phyloP scores from a whole-genome alignment of 2,329 filamentous ascomycete genomes.

The Botrytis paeoniae region DNA sequence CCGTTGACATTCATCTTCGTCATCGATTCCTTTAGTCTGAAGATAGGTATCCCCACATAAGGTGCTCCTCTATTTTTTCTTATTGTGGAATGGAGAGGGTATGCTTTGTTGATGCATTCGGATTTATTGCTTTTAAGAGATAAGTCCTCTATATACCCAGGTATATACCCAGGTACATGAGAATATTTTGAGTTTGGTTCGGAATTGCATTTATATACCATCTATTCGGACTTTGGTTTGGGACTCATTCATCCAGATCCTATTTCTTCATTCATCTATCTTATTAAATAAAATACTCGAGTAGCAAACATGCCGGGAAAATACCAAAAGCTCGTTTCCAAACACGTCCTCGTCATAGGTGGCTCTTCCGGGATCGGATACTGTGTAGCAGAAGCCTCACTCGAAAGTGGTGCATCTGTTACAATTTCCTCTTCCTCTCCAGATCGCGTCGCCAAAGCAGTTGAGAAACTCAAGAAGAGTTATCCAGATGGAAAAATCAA shows the following conservation, averaged over 20 bases:
- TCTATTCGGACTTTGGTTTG: not conserved
- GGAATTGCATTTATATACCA: not conserved
- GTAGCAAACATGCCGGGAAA: constrained; percentile 24
- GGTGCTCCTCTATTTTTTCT: not conserved
- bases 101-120: not conserved
- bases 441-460: constrained; percentile 16
- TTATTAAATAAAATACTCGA: not conserved
- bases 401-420: constrained; percentile 29
- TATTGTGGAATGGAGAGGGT: not conserved
- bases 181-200: not conserved
- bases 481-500: constrained; percentile 22
- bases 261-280: not conserved
- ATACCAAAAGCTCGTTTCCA: constrained; percentile 33
- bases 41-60: not conserved
- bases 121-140: not conserved
- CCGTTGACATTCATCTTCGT: not conserved
- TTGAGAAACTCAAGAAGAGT: constrained; percentile 21
- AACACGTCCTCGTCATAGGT: constrained; percentile 34
- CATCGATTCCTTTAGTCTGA: not conserved
- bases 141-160: not conserved
- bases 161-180: too few species aligned
- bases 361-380: constrained; percentile 34
- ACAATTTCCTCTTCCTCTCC: constrained; percentile 30
- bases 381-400: constrained; percentile 31
- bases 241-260: not conserved